A percentile compares a stretch with the other conserved stretches of the same genome.
phyloP scores from a whole-genome alignment of 768 basidiomycete genomes.

The Cubamyces sp. region DNA sequence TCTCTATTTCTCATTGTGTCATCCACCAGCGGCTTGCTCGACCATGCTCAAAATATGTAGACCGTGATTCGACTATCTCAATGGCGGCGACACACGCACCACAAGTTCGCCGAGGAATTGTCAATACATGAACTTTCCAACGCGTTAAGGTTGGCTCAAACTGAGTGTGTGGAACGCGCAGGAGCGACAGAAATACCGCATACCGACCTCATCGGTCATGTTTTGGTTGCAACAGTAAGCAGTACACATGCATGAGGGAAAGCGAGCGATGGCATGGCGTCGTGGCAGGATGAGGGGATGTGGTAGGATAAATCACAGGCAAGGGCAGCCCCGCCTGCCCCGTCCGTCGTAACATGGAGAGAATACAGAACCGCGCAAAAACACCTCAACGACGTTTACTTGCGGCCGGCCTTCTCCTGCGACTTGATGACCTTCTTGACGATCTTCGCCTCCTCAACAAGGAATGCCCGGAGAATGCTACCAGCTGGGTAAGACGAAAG shows the following conservation, averaged over 20 bases:
- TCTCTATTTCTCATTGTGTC: too few species aligned
- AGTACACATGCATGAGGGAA: conserved; percentile 36
- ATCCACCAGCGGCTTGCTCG: too few species aligned
- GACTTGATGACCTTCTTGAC: conserved; percentile 99
- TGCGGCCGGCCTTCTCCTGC: conserved; percentile 55
- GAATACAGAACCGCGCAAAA: conserved; percentile 20
- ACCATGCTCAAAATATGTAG: too few species aligned
- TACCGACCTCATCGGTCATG: conserved; percentile 35
- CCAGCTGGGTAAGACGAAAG: background rate
- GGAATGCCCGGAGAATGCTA: conserved; percentile 97
- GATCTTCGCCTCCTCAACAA: conserved; percentile 99
- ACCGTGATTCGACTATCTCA: too few species aligned
- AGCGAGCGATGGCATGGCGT: conserved; percentile 32
- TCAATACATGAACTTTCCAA: too few species aligned
- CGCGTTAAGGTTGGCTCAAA: too few species aligned
- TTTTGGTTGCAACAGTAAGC: conserved; percentile 34
- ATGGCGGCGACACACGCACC: too few species aligned
- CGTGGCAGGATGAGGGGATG: conserved; percentile 27
- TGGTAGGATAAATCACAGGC: conserved; percentile 6
- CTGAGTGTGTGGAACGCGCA: background rate
- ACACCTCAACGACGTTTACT: conserved; percentile 26
- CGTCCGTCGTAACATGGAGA: conserved; percentile 20
- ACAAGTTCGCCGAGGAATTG: too few species aligned
- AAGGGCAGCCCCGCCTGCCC: conserved; percentile 19
- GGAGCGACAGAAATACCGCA: conserved; percentile 20